phyloP scores from a whole-genome alignment of 2,329 filamentous ascomycete species.

The Talaromyces sp. region DNA sequence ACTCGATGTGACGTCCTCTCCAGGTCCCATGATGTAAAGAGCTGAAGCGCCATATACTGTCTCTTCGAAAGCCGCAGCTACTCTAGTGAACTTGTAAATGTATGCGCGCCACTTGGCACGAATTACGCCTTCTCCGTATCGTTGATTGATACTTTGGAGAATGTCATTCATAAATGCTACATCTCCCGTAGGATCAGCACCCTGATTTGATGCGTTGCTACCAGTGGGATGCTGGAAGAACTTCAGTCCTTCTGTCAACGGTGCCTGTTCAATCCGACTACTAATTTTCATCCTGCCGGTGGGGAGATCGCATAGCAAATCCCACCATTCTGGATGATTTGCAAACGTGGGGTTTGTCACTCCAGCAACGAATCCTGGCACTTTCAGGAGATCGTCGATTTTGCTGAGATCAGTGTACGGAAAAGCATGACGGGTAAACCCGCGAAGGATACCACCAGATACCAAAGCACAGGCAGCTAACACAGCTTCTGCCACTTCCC shows the following conservation, averaged over 20 bases:
- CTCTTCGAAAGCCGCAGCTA: conserved; percentile 92
- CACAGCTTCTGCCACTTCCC: conserved; percentile 96
- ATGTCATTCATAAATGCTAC: conserved; percentile 85
- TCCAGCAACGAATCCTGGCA: conserved; percentile 95
- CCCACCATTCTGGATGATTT: conserved; percentile 96
- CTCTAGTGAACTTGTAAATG: conserved; percentile 88
- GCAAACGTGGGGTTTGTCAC: conserved; percentile 97
- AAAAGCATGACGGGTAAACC: conserved; percentile 94
- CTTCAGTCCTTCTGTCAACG: conserved; percentile 75
- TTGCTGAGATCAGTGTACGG: conserved; percentile 98
- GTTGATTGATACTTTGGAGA: conserved; percentile 73
- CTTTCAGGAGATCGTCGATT: conserved; percentile 91
- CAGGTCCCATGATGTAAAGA: conserved; percentile 72
- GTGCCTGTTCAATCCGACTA: conserved; percentile 75
- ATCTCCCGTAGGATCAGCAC: conserved; percentile 74
- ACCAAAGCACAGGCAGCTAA: conserved; percentile 92
- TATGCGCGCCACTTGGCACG: conserved; percentile 91
- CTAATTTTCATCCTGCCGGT: conserved; percentile 94
- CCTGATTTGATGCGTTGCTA: conserved; percentile 22
- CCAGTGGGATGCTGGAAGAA: conserved; percentile 64
- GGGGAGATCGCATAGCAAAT: conserved; percentile 87
- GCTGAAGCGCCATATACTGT: conserved; percentile 90
- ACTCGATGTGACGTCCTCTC: conserved; percentile 56
- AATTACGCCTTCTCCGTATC: conserved; percentile 85
- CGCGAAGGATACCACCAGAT: conserved; percentile 84